These are phyloP conservation scores for Farysia itapuensis DNA, from an alignment of 1,284 basidiomycete species.

Conservation along the genomic window DNA sequence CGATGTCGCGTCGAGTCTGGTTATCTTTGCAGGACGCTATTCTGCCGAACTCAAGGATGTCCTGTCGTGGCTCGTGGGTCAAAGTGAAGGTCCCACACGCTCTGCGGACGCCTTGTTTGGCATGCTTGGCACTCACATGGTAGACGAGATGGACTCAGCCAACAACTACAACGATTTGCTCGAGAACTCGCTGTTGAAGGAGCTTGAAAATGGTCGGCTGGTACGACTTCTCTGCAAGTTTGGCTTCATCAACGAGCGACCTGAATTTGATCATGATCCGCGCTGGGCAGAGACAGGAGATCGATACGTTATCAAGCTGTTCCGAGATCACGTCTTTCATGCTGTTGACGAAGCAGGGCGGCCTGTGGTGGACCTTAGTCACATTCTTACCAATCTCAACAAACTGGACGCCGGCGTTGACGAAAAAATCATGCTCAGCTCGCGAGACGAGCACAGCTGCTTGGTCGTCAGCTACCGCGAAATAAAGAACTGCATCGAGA, in stretches of 20 bases:
- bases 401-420: constrained; percentile 86
- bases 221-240: constrained; percentile 90
- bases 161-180: constrained; percentile 77
- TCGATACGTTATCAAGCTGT: constrained; percentile 94
- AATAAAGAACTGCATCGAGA: constrained; percentile 56
- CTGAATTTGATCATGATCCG: constrained; percentile 94
- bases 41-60: constrained; percentile 79
- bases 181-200: constrained; percentile 80
- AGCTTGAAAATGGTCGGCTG: constrained; percentile 95
- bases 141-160: constrained; percentile 80
- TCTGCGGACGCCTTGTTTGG: constrained; percentile 77
- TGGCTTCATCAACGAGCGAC: constrained; percentile 96
- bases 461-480: constrained; percentile 94
- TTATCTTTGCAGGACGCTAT: constrained; percentile 74
- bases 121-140: constrained; percentile 73
- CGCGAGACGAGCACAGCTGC: constrained; percentile 92
- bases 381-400: constrained; percentile 57
- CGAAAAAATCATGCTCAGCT: constrained; percentile 90
- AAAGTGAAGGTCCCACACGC: constrained; percentile 60
- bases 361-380: constrained; percentile 75
- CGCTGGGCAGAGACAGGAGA: constrained; percentile 98
- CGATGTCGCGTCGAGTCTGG: constrained; percentile 75
- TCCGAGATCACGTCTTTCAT: constrained; percentile 98
- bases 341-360: constrained; percentile 87
- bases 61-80: constrained; percentile 73